These are phyloP conservation scores for Phytophthora vignae DNA, from an alignment of 352 stramenopile species.

Conservation along the genomic window DNA sequence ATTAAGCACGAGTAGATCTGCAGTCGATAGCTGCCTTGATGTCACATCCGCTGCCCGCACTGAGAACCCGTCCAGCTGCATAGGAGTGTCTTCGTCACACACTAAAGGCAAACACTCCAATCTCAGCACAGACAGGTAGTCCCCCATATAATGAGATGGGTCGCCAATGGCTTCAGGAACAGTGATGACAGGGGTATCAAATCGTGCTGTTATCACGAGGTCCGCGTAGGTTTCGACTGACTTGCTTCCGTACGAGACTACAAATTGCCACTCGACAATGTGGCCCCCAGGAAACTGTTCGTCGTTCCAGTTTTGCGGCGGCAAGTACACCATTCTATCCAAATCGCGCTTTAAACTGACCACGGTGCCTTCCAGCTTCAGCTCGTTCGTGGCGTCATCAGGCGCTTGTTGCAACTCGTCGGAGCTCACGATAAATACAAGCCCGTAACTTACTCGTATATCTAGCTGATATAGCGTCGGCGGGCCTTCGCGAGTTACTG, in stretches of 20 bases:
- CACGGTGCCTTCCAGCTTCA: constrained; percentile 25
- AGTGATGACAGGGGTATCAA: constrained; percentile 56
- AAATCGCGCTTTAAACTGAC: constrained; percentile 31
- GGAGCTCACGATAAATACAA: constrained; percentile 9
- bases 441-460: constrained; percentile 32
- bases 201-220: constrained; percentile 39
- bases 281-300: constrained; percentile 24
- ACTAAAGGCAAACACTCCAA: constrained; percentile 50
- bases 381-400: background rate
- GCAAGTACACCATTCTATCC: constrained; percentile 40
- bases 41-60: constrained; percentile 46
- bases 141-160: constrained; percentile 36
- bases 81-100: constrained; percentile 51
- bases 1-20: constrained; percentile 30
- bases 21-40: background rate
- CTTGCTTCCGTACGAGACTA: constrained; percentile 30
- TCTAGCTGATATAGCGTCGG: constrained; percentile 22
- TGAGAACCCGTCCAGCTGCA: constrained; percentile 44
- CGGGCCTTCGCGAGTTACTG: background rate
- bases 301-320: constrained; percentile 65
- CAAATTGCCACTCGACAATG: constrained; percentile 61
- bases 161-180: constrained; percentile 40
- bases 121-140: constrained; percentile 57
- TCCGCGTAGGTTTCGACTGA: constrained; percentile 42
- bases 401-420: constrained; percentile 1